Evolutionary conservation across 78 protist genomes (phyloP).

Genomic region (Dictyostelium citrinum): DNA sequence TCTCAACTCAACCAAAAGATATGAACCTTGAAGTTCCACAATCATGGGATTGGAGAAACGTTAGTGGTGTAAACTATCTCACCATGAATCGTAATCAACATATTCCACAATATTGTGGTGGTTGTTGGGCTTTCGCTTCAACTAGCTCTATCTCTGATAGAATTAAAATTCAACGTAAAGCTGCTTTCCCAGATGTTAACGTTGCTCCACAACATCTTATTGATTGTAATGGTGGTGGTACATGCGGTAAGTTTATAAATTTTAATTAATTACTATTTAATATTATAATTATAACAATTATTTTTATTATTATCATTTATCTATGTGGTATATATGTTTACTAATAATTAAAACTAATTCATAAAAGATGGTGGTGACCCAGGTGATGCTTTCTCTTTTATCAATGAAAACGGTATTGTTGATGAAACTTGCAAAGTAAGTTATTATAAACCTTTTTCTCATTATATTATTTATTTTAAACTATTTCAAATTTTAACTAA

Average conservation of each 20-base stretch:
- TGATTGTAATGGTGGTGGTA: conserved; percentile 76
- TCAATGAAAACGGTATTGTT: conserved; percentile 27
- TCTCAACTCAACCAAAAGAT: conserved; percentile 48
- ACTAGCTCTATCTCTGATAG: conserved; percentile 63
- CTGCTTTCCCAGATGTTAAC: conserved; percentile 11
- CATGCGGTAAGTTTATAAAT: conserved; percentile 58
- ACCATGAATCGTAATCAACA: conserved; percentile 54
- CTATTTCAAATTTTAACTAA: too few relatives aligned
- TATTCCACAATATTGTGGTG: conserved; percentile 1
- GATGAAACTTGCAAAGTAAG: conserved; percentile 60
- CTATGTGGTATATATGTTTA: too few relatives aligned
- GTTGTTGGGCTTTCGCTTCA: conserved; percentile 60
- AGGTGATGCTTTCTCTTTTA: conserved; percentile 13
- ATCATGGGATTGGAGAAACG: conserved; percentile 74
- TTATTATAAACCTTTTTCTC: too few relatives aligned
- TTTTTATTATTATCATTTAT: not conserved
- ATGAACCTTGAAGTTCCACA: conserved; percentile 7
- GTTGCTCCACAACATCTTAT: conserved; percentile 72
- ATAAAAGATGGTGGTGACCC: conserved; percentile 18
- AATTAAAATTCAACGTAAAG: conserved; percentile 15
- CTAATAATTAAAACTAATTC: too few relatives aligned
- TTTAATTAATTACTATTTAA: too few relatives aligned
- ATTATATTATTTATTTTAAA: too few relatives aligned
- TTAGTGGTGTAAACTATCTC: conserved; percentile 46
- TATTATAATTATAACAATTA: too few relatives aligned